Conservation (phyloP, 306 rosid genomes). For the Cucumis hystrix region DNA sequence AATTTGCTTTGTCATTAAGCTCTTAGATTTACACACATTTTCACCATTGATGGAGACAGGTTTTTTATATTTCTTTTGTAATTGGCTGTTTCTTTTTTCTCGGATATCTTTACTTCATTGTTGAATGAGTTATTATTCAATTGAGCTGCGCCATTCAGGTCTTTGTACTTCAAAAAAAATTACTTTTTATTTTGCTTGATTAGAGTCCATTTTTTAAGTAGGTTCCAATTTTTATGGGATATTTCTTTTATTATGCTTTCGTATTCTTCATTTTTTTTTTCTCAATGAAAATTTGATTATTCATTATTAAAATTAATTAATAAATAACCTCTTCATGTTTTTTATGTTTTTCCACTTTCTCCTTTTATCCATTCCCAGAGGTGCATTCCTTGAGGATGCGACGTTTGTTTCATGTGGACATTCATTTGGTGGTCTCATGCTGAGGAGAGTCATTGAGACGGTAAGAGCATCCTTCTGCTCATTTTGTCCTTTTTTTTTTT, state of each 20-base stretch:
- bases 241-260: no score
- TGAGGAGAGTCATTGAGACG: slow-evolving; percentile 82
- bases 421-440: slow-evolving; percentile 92
- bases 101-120: not conserved
- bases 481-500: not conserved
- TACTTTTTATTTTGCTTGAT: no score
- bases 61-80: not conserved
- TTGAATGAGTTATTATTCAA: slow-evolving; percentile 2
- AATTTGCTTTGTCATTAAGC: not conserved
- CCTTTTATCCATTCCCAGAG: slow-evolving; percentile 25
- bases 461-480: slow-evolving; percentile 37
- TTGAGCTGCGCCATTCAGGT: not conserved
- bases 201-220: no score
- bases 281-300: no score
- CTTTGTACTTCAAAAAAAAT: not conserved
- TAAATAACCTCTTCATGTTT: not conserved
- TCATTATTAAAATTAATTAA: no score
- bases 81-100: not conserved
- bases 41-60: not conserved
- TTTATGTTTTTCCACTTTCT: slow-evolving; percentile 7
- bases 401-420: slow-evolving; percentile 92
- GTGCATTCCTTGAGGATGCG: slow-evolving; percentile 92
- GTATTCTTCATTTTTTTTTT: no score
- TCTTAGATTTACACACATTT: not conserved
- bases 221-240: no score